Evolutionary conservation across 140 eudicot genomes (phyloP).

Genomic region (Bidens hawaiensis): DNA sequence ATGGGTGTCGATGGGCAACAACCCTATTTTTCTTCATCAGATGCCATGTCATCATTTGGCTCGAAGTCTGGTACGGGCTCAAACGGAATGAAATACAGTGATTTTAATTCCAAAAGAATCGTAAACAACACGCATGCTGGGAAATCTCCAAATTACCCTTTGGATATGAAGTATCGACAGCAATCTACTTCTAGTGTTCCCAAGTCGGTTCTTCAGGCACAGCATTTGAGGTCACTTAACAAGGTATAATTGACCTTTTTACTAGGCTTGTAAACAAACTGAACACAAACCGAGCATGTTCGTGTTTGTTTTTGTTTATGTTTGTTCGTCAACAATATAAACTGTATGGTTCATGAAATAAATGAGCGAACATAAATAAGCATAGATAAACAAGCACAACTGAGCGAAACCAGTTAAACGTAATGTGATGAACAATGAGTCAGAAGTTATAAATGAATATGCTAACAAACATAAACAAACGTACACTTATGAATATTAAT

Average conservation of each 20-base stretch:
- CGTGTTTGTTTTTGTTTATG: background rate
- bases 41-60: slow-evolving; percentile 41
- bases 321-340: too few relatives aligned
- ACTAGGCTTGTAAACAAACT: background rate
- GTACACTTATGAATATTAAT: too few relatives aligned
- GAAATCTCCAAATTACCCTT: slow-evolving; percentile 31
- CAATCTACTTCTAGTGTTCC: slow-evolving; percentile 31
- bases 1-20: slow-evolving; percentile 59
- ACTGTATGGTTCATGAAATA: too few relatives aligned
- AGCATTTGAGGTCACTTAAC: slow-evolving; percentile 43
- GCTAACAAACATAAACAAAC: too few relatives aligned
- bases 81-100: slow-evolving; percentile 42
- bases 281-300: too few relatives aligned
- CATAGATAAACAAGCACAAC: too few relatives aligned
- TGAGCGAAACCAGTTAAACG: too few relatives aligned
- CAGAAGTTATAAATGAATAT: too few relatives aligned
- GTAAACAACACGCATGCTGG: slow-evolving; percentile 13
- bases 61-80: slow-evolving; percentile 33
- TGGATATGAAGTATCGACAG: slow-evolving; percentile 34
- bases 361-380: too few relatives aligned
- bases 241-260: slow-evolving; percentile 33
- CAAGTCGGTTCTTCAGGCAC: slow-evolving; percentile 36
- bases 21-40: slow-evolving; percentile 51
- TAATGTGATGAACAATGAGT: too few relatives aligned
- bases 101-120: slow-evolving; percentile 32